Evolutionary conservation across 768 basidiomycete genomes (phyloP).

Genomic region (Dendrothele bispora): DNA sequence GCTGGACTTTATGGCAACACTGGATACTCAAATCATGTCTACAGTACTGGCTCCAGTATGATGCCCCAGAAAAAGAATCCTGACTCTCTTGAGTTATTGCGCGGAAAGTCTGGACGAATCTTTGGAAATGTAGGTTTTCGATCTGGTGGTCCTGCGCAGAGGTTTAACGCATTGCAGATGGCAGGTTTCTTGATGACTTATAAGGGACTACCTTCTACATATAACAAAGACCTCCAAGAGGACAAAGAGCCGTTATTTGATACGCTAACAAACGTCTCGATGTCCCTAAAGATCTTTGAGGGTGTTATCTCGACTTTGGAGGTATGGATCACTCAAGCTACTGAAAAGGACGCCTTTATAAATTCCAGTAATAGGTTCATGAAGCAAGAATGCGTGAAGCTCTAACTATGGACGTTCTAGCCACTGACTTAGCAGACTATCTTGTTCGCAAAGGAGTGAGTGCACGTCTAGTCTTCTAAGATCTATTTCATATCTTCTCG

Average conservation of each 20-base stretch:
- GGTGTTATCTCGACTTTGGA: conserved; percentile 91
- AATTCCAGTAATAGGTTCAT: conserved; percentile 61
- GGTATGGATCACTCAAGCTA: conserved; percentile 41
- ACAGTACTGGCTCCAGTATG: conserved; percentile 95
- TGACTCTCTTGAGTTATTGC: conserved; percentile 91
- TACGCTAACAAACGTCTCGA: conserved; percentile 83
- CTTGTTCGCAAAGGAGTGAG: conserved; percentile 96
- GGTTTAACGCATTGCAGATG: conserved; percentile 57
- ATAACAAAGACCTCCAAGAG: conserved; percentile 99
- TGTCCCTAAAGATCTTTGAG: conserved; percentile 89
- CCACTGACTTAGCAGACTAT: conserved; percentile 98
- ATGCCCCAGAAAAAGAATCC: conserved; percentile 99
- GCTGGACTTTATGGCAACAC: no score
- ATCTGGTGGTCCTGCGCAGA: neutral
- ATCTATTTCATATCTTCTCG: neutral
- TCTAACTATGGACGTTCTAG: conserved; percentile 95
- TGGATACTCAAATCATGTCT: no score
- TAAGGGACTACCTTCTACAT: conserved; percentile 96
- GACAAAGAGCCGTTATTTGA: conserved; percentile 98
- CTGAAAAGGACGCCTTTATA: neutral
- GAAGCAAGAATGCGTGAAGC: conserved; percentile 87
- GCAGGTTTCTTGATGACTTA: conserved; percentile 96
- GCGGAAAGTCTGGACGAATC: conserved; percentile 92
- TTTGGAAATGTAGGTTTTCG: conserved; percentile 76
- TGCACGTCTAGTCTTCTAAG: conserved; percentile 13